phyloP scores from a whole-genome alignment of 2,329 filamentous ascomycete genomes.

The Dichotomopilus funicola region DNA sequence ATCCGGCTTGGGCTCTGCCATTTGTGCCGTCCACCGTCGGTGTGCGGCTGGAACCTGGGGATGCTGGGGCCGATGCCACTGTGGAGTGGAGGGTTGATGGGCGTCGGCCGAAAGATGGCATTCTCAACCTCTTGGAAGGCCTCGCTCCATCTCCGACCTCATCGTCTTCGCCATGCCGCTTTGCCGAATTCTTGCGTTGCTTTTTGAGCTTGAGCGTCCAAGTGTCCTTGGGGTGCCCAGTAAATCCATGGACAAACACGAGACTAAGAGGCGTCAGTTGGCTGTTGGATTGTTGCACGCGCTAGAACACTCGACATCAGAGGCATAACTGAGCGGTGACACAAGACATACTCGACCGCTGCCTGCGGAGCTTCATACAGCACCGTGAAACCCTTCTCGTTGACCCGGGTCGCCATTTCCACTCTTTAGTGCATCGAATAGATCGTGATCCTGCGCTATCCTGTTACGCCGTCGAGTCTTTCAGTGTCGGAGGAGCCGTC shows the following conservation, averaged over 20 bases:
- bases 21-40: neutral
- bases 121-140: neutral
- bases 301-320: too few species aligned
- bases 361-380: slow-evolving; percentile 6
- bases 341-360: slow-evolving; percentile 7
- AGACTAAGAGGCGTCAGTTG: slow-evolving; percentile 8
- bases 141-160: neutral
- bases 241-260: slow-evolving; percentile 24
- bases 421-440: too few species aligned
- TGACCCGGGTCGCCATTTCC: neutral
- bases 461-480: too few species aligned
- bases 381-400: slow-evolving; percentile 14
- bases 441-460: too few species aligned
- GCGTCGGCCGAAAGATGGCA: neutral
- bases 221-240: slow-evolving; percentile 22
- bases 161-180: neutral
- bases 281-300: too few species aligned
- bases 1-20: neutral
- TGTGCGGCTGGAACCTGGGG: neutral
- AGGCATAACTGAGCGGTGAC: too few species aligned
- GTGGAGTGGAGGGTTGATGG: neutral
- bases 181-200: neutral
- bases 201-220: slow-evolving; percentile 12
- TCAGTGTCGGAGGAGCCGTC: too few species aligned
- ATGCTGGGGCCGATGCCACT: neutral